A percentile compares a stretch with the other conserved stretches of the same genome.
These are phyloP conservation scores for Plasmodium gaboni DNA, from an alignment of 169 alveolate species.

Conservation along the genomic window DNA sequence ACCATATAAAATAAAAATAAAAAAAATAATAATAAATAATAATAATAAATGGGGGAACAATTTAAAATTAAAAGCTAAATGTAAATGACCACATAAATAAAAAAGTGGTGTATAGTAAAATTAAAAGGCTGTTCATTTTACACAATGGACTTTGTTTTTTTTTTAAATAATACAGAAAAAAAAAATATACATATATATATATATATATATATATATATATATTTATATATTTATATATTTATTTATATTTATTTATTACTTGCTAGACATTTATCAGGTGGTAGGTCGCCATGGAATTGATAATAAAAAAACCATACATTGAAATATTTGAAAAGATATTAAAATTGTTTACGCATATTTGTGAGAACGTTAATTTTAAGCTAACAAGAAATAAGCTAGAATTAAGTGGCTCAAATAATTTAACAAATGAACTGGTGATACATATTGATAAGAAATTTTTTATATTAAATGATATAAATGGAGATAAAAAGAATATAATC, in stretches of 20 bases:
- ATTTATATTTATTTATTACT: too few relatives aligned
- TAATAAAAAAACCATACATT: conserved; percentile 51
- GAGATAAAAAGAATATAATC: conserved; percentile 8
- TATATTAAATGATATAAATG: conserved; percentile 9
- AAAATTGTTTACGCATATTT: conserved; percentile 43
- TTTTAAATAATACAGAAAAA: too few relatives aligned
- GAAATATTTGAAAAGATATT: conserved; percentile 67
- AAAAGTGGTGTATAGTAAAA: too few relatives aligned
- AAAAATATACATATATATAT: too few relatives aligned
- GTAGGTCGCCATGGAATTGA: conserved; percentile 29
- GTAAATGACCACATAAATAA: too few relatives aligned
- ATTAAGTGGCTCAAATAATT: conserved; percentile 42
- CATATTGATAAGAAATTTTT: conserved; percentile 45
- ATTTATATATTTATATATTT: neutral
- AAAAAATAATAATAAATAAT: too few relatives aligned
- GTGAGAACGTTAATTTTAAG: conserved; percentile 41
- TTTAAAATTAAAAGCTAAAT: too few relatives aligned
- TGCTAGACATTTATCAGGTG: too few relatives aligned
- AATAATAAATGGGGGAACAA: too few relatives aligned
- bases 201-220: neutral
- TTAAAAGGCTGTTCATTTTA: too few relatives aligned
- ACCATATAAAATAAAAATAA: too few relatives aligned
- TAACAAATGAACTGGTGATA: conserved; percentile 44
- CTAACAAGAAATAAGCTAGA: conserved; percentile 34
- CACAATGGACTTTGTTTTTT: too few relatives aligned